Conservation (phyloP, 2,329 filamentous ascomycete species). For the Fusarium clavum region DNA sequence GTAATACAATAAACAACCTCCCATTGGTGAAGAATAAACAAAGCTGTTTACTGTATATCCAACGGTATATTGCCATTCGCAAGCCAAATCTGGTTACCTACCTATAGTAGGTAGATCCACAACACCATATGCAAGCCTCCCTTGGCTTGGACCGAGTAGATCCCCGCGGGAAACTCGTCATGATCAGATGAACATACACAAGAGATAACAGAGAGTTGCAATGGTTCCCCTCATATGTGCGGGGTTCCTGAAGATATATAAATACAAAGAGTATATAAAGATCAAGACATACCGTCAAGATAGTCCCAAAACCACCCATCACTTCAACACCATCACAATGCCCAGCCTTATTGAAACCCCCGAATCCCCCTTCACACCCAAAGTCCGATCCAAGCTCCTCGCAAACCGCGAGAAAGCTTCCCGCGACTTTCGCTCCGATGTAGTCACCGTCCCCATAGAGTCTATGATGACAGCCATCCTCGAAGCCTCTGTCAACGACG, state of each 20-base stretch:
- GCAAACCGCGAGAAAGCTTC: constrained; percentile 31
- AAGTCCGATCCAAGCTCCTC: constrained; percentile 24
- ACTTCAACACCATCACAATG: constrained; percentile 8
- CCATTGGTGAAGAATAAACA: neutral
- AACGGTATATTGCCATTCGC: neutral
- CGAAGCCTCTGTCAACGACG: constrained; percentile 46
- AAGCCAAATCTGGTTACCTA: neutral
- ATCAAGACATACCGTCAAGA: neutral
- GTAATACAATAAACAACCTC: neutral
- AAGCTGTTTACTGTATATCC: neutral
- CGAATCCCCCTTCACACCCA: constrained; percentile 27
- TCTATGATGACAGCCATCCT: constrained; percentile 47
- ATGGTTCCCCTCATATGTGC: constrained; percentile 3
- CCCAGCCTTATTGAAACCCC: constrained; percentile 6
- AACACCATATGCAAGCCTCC: neutral
- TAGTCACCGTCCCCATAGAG: constrained; percentile 44
- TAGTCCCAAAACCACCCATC: neutral
- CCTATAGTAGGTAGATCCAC: neutral
- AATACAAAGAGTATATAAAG: neutral
- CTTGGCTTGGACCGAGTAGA: neutral
- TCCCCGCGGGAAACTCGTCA: constrained; percentile 24
- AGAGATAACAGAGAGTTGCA: constrained; percentile 9
- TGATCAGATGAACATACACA: constrained; percentile 2
- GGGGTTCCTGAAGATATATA: neutral
- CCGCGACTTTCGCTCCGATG: constrained; percentile 47